phyloP scores from a whole-genome alignment of 768 basidiomycete genomes.

The Boletus fagicola region DNA sequence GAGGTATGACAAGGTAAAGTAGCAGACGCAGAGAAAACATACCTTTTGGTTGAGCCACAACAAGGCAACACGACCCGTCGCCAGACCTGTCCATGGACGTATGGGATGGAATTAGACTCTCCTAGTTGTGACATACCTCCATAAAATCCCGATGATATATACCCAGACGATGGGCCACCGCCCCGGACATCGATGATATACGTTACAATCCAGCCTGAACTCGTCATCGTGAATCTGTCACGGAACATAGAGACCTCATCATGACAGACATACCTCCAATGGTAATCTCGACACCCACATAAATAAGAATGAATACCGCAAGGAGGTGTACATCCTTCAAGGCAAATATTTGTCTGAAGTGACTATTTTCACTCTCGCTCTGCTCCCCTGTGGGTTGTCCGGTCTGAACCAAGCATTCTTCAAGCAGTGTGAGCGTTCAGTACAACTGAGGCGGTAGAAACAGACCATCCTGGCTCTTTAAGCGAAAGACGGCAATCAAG shows the following conservation, averaged over 20 bases:
- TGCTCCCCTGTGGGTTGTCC: slow-evolving; percentile 47
- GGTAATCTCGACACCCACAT: slow-evolving; percentile 67
- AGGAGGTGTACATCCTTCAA: slow-evolving; percentile 58
- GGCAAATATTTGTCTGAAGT: slow-evolving; percentile 50
- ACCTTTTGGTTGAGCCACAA: slow-evolving; percentile 57
- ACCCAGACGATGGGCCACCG: slow-evolving; percentile 47
- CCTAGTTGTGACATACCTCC: slow-evolving; percentile 40
- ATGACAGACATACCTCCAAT: slow-evolving; percentile 35
- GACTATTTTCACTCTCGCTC: slow-evolving; percentile 34
- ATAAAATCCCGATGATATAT: slow-evolving; percentile 55
- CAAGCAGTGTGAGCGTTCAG: slow-evolving; percentile 18
- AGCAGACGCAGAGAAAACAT: neutral
- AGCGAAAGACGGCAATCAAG: slow-evolving; percentile 59
- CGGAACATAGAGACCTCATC: neutral
- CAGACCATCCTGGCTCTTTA: slow-evolving; percentile 68
- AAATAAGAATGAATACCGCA: slow-evolving; percentile 62
- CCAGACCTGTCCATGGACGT: slow-evolving; percentile 44
- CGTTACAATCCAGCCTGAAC: slow-evolving; percentile 68
- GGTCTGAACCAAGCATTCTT: slow-evolving; percentile 54
- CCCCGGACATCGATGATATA: slow-evolving; percentile 45
- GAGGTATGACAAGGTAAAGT: neutral
- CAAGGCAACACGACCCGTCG: slow-evolving; percentile 52
- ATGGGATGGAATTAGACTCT: neutral
- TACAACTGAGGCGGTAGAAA: neutral
- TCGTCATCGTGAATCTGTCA: neutral